Conservation (phyloP, 2,329 filamentous ascomycete species). For the Tolypocladium sp. region DNA sequence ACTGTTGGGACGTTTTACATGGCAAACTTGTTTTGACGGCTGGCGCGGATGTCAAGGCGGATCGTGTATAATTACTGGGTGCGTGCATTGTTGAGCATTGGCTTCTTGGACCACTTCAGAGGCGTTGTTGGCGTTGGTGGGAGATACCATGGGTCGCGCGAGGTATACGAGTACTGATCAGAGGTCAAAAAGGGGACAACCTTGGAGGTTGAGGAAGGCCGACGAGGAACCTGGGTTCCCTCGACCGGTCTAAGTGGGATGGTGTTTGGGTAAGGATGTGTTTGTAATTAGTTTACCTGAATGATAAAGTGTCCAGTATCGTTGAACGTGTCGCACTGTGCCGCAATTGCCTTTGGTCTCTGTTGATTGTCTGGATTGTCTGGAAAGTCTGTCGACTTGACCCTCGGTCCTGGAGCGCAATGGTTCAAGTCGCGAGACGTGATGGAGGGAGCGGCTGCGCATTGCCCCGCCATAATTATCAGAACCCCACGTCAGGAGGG, state of each 20-base stretch:
- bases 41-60: constrained; percentile 14
- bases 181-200: constrained; percentile 10
- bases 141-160: constrained; percentile 28
- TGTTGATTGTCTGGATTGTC: not conserved
- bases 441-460: not conserved
- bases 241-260: not conserved
- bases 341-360: not conserved
- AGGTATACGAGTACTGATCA: constrained; percentile 9
- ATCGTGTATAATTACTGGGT: constrained; percentile 24
- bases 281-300: not conserved
- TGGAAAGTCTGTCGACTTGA: not conserved
- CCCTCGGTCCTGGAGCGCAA: not conserved
- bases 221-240: not conserved
- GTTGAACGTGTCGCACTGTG: not conserved
- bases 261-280: not conserved
- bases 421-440: not conserved
- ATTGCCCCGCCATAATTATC: not conserved
- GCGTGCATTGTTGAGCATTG: constrained; percentile 21
- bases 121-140: constrained; percentile 26
- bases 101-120: constrained; percentile 16
- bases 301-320: not conserved
- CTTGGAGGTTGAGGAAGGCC: not conserved
- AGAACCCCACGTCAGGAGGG: not conserved
- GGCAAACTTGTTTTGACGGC: constrained; percentile 5
- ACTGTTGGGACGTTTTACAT: not conserved